Conservation (phyloP, 352 stramenopile species). For the Globisporangium solare region DNA sequence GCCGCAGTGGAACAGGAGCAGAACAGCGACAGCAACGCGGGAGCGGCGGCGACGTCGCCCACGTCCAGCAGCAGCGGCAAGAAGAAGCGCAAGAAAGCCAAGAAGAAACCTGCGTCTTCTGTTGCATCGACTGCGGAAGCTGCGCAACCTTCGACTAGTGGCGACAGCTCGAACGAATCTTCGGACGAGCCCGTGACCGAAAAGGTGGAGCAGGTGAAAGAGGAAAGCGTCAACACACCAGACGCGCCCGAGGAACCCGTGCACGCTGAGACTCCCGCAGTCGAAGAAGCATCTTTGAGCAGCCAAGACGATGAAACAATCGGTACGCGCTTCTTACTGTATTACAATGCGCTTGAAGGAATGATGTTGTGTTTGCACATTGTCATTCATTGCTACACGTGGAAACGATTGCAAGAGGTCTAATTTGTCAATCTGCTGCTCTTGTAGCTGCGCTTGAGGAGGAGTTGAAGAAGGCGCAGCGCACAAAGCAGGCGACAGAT, state of each 20-base stretch:
- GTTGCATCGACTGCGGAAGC: not conserved
- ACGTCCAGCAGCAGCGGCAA: constrained; percentile 14
- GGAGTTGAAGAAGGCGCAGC: constrained; percentile 29
- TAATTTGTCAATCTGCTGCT: constrained; percentile 11
- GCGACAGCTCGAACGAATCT: constrained; percentile 12
- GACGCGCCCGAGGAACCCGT: constrained; percentile 2
- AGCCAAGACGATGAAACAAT: constrained; percentile 14
- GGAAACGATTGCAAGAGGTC: constrained; percentile 10
- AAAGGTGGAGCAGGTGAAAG: constrained; percentile 7
- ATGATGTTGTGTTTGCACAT: not conserved
- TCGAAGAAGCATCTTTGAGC: not conserved
- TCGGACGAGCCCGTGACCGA: constrained; percentile 4
- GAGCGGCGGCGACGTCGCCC: constrained; percentile 9
- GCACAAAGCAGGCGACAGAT: constrained; percentile 28
- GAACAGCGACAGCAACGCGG: constrained; percentile 10
- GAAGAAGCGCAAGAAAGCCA: constrained; percentile 29
- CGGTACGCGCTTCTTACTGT: constrained; percentile 6
- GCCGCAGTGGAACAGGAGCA: constrained; percentile 14
- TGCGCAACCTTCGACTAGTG: not conserved
- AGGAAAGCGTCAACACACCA: not conserved
- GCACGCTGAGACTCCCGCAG: constrained; percentile 1
- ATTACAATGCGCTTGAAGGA: too few relatives aligned
- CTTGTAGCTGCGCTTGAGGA: constrained; percentile 26
- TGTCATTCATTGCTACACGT: constrained; percentile 7
- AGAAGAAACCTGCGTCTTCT: constrained; percentile 10